These are phyloP conservation scores for Ogataea henricii DNA, from an alignment of 805 yeast species.

Conservation along the genomic window DNA sequence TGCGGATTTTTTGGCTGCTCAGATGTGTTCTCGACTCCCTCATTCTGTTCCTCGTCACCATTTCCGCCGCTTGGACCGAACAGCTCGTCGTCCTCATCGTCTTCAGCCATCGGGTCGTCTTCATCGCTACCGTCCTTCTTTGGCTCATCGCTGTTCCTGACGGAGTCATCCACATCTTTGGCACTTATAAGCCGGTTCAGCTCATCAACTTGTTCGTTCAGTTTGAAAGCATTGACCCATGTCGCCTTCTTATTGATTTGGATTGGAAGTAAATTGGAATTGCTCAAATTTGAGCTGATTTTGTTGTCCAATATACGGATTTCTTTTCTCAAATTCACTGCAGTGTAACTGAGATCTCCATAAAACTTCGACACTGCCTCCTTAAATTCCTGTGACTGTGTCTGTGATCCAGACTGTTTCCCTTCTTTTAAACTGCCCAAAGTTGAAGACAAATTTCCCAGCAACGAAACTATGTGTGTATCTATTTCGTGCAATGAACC, in stretches of 20 bases:
- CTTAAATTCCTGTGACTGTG: slow-evolving; percentile 41
- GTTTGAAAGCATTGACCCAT: slow-evolving; percentile 60
- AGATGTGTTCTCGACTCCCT: not conserved
- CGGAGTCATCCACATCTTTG: slow-evolving; percentile 4
- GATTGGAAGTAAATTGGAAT: slow-evolving; percentile 58
- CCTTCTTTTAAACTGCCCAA: slow-evolving; percentile 43
- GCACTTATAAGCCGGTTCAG: slow-evolving; percentile 32
- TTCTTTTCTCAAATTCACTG: slow-evolving; percentile 64
- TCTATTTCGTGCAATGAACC: slow-evolving; percentile 56
- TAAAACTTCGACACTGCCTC: slow-evolving; percentile 51
- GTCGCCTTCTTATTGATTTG: slow-evolving; percentile 71
- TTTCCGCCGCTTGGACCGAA: not conserved
- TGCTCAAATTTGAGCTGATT: slow-evolving; percentile 41
- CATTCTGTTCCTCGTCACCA: not conserved
- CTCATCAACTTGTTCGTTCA: slow-evolving; percentile 46
- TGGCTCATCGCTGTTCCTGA: slow-evolving; percentile 5
- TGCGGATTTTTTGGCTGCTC: not conserved
- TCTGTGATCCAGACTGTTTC: slow-evolving; percentile 28
- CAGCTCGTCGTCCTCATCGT: slow-evolving; percentile 2
- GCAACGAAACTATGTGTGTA: slow-evolving; percentile 47
- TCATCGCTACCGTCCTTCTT: slow-evolving; percentile 3
- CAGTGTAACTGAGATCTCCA: slow-evolving; percentile 54
- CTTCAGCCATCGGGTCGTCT: slow-evolving; percentile 1
- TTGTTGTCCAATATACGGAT: slow-evolving; percentile 64
- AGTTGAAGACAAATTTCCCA: slow-evolving; percentile 50